Conservation (phyloP, 2,329 filamentous ascomycete genomes). For the Paecilomyces fulvus region DNA sequence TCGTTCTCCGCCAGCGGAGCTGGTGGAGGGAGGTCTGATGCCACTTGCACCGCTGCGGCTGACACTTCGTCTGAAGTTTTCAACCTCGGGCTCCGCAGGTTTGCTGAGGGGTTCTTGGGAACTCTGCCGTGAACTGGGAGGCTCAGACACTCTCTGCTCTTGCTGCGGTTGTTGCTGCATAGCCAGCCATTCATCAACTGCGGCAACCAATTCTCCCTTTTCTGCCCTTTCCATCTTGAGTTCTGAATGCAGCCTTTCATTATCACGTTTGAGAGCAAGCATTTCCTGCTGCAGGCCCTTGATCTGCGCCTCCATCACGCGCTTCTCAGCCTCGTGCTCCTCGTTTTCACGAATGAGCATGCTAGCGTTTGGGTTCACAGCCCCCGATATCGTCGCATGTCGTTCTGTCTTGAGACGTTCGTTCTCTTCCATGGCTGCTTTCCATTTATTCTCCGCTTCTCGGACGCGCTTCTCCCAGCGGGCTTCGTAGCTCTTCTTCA, state of each 20-base stretch:
- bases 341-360: conserved; percentile 43
- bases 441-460: conserved; percentile 65
- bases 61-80: conserved; percentile 14
- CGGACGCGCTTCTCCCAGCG: conserved; percentile 83
- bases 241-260: conserved; percentile 54
- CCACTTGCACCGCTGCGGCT: conserved; percentile 20
- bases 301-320: conserved; percentile 63
- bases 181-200: conserved; percentile 38
- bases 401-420: conserved; percentile 60
- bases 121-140: conserved; percentile 4
- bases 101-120: conserved; percentile 10
- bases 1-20: conserved; percentile 1
- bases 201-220: conserved; percentile 40
- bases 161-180: conserved; percentile 22
- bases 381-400: conserved; percentile 57
- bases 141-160: neutral
- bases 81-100: neutral
- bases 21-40: conserved; percentile 21
- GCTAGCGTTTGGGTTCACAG: conserved; percentile 40
- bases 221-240: conserved; percentile 44
- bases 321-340: conserved; percentile 57
- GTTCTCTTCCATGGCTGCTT: conserved; percentile 63
- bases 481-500: conserved; percentile 73
- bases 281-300: conserved; percentile 68
- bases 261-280: conserved; percentile 60